Evolutionary conservation across 2,329 filamentous ascomycete genomes (phyloP), one percentile per base, ranked within the genome.

Genomic region (Ceratocystis eucalypticola): DNA sequence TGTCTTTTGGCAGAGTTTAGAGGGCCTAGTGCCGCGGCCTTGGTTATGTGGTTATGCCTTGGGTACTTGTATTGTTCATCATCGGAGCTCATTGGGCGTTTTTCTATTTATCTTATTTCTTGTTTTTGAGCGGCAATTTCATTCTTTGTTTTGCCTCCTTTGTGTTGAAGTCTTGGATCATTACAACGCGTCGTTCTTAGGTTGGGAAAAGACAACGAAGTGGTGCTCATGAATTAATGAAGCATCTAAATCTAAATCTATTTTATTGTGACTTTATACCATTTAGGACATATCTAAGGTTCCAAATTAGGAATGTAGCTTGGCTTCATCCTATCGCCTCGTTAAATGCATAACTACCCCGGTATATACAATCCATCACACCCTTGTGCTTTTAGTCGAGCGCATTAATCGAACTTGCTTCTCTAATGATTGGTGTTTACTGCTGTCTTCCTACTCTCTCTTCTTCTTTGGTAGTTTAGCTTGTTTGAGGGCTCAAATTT

Each of bases 1-100:
- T 25, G 25, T 61, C 61, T 2, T 8, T 41, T 30, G 55, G 17
- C 25, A 5, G 3, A 22, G 45, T 28, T 25, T 12, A n/a, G 12
- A 17, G 62, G 10, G 22, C 46, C 22, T 53, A 30, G 62, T n/a
- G 46, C 5, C 46, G 30, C 37, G 10, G 37, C 17, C n/a, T 28
- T 64, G 20, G 50, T 53, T 64, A 64, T 57, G 46, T 30, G 30
- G 62, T 64, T n/a, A 64, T 64, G 62, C 48, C 33, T 48, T 59
- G 55, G 10, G 20, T 59, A 30, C n/a, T 50, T 64, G 37, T 41
- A 37, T 53, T 10, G 48, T 55, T 53, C 5, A 20, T 53, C 22
- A 53, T 25, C 12, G 61, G 37, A 41, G 37, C 37, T 41, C 12
- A 41, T 15, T 41, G 10, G 37, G 12, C 6, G 10, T 12, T 41